Evolutionary conservation across 768 basidiomycete genomes (phyloP), one percentile per base, ranked within the genome.

Genomic region (Phlegmacium glaucopus): DNA sequence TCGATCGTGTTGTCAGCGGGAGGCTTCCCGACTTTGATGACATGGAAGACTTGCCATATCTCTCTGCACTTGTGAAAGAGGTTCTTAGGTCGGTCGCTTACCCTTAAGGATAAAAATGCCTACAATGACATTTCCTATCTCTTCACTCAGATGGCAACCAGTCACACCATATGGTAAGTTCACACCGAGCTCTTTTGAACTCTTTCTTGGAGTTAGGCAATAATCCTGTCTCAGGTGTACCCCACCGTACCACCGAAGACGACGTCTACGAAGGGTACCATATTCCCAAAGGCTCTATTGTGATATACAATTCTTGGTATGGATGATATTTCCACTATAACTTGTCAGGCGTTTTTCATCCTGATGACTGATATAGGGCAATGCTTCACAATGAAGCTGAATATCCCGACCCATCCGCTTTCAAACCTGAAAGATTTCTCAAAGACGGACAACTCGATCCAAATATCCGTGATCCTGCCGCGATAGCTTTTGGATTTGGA

Each of bases 351-450:
- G 13, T 17, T n/a, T n/a, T n/a, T n/a, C n/a, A 27, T 26, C 9
- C 32, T n/a, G 11, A 8, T 29, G n/a, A n/a, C n/a, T n/a, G n/a
- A n/a, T n/a, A n/a, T n/a, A n/a, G n/a, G n/a, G n/a, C n/a, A n/a
- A n/a, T 72, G 54, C 56, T 62, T 7, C 61, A 65, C 35, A 56
- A 70, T 50, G 61, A 66, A 34, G 54, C 62, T 13, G 56, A 57
- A 26, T 71, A 69, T 47, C 66, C 69, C 9, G 55, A 71, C 11
- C 67, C 71, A 18, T 27, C 52, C 15, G 50, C 48, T n/a, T 80
- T 74, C 55, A 66, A 63, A 7, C 79, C 79, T 8, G 74, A 70
- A 25, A 71, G 79, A 7, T 79, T 72, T 62, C 58, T 78, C 16
- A 53, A 65, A 13, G 65, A 75, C 45, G 72, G 71, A 16, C 64